phyloP scores from a whole-genome alignment of 768 basidiomycete species.

The Tremella mesenterica region DNA sequence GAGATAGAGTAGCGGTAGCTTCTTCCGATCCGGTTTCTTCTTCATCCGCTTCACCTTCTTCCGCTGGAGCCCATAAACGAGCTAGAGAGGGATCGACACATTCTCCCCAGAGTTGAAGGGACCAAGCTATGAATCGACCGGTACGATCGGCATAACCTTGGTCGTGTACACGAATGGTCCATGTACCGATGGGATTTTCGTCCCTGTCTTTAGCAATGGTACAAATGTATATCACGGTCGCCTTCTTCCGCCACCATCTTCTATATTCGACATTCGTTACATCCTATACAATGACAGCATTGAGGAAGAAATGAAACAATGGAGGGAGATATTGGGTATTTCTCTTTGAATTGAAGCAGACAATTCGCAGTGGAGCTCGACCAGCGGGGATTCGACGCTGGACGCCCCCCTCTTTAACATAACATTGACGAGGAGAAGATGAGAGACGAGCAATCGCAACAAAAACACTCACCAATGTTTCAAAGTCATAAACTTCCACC shows the following conservation, averaged over 20 bases:
- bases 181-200: conserved; percentile 79
- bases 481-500: conserved; percentile 96
- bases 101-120: conserved; percentile 84
- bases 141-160: conserved; percentile 55
- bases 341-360: too few species aligned
- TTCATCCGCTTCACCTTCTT: conserved; percentile 44
- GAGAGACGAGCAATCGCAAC: too few species aligned
- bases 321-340: too few species aligned
- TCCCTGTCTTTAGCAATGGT: conserved; percentile 57
- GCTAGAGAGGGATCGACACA: conserved; percentile 63
- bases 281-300: too few species aligned
- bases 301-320: too few species aligned
- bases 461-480: conserved; percentile 76
- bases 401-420: too few species aligned
- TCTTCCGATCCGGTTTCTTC: conserved; percentile 41
- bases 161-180: conserved; percentile 82
- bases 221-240: neutral
- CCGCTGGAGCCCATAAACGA: conserved; percentile 49
- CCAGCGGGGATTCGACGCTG: too few species aligned
- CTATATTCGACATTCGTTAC: too few species aligned
- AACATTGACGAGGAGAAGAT: too few species aligned
- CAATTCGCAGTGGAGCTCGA: too few species aligned
- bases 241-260: too few species aligned
- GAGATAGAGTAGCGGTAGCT: conserved; percentile 50
- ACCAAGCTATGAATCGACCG: conserved; percentile 77